Evolutionary conservation across 192 early-diverging fungal genomes (phyloP).

Genomic region (Linderina pennispora): DNA sequence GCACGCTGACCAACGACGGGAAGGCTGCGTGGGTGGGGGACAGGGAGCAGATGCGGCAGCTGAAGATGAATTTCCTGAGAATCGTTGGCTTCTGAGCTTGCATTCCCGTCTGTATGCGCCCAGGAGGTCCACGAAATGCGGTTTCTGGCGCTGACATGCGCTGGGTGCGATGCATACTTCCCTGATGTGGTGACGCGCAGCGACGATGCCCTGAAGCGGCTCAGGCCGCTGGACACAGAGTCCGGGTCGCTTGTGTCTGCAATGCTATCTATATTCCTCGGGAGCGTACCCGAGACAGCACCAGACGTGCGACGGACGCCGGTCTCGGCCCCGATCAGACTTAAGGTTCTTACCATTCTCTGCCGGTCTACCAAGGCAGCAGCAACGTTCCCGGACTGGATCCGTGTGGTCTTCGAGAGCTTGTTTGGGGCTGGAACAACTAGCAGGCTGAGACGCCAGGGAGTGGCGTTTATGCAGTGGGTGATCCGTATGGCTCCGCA

Average conservation of each 20-base stretch:
- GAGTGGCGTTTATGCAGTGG: slow-evolving; percentile 88
- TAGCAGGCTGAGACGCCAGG: slow-evolving; percentile 60
- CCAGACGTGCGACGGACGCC: slow-evolving; percentile 8
- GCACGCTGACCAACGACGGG: slow-evolving; percentile 57
- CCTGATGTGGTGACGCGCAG: slow-evolving; percentile 56
- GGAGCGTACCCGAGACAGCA: slow-evolving; percentile 21
- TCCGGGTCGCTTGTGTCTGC: slow-evolving; percentile 47
- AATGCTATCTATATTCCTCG: slow-evolving; percentile 60
- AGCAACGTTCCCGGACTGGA: slow-evolving; percentile 59
- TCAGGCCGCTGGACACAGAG: slow-evolving; percentile 67
- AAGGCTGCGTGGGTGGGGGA: slow-evolving; percentile 65
- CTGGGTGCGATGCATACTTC: slow-evolving; percentile 62
- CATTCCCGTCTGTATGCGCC: slow-evolving; percentile 40
- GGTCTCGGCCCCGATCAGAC: slow-evolving; percentile 11
- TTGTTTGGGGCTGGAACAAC: slow-evolving; percentile 64
- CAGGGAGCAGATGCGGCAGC: slow-evolving; percentile 17
- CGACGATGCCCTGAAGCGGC: slow-evolving; percentile 74
- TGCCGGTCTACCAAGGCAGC: slow-evolving; percentile 60
- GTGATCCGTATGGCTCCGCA: slow-evolving; percentile 62
- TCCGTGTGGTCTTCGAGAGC: slow-evolving; percentile 73
- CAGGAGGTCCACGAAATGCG: slow-evolving; percentile 48
- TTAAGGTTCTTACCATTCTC: slow-evolving; percentile 30
- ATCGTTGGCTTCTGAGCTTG: slow-evolving; percentile 25
- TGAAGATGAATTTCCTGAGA: slow-evolving; percentile 17
- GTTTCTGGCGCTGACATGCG: slow-evolving; percentile 26